A percentile compares a stretch with the other conserved stretches of the same genome.
Conservation (phyloP, 371 early-diverging fungal genomes). For the Mortierella sp. region DNA sequence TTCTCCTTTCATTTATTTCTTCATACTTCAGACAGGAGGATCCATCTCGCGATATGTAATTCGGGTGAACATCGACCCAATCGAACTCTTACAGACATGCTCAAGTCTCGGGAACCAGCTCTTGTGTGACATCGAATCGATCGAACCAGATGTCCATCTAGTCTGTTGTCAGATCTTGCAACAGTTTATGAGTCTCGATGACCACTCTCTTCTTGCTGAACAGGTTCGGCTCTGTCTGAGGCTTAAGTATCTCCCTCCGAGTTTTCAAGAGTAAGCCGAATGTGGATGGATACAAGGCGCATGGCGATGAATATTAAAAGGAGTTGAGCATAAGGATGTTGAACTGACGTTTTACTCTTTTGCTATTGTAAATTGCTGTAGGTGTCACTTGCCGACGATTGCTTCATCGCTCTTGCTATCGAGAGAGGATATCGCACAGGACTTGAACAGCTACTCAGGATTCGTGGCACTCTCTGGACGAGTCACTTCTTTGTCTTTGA, state of each 20-base stretch:
- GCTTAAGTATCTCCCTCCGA: constrained; percentile 27
- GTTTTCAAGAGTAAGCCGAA: constrained; percentile 31
- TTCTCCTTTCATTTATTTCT: not conserved
- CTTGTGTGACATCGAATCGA: constrained; percentile 18
- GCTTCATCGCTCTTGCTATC: constrained; percentile 9
- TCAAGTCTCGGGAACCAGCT: constrained; percentile 41
- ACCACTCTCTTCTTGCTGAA: constrained; percentile 22
- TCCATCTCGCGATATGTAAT: constrained; percentile 30
- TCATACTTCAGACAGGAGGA: constrained; percentile 16
- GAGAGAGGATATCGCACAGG: constrained; percentile 23
- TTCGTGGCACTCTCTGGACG: constrained; percentile 28
- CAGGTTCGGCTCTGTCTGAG: constrained; percentile 31
- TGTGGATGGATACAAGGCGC: not conserved
- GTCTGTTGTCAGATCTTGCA: constrained; percentile 45
- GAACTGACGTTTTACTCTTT: not conserved
- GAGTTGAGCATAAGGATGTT: not conserved
- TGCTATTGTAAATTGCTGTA: not conserved
- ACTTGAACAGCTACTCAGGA: constrained; percentile 22
- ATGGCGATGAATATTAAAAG: not conserved
- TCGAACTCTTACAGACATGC: constrained; percentile 27
- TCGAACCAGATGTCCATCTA: constrained; percentile 20
- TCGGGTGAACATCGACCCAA: constrained; percentile 32
- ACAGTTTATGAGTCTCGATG: constrained; percentile 20
- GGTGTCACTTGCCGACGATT: constrained; percentile 31
- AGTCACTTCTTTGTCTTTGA: constrained; percentile 22